A percentile compares a stretch with the other conserved stretches of the same genome.
These are phyloP conservation scores for Begonia fuchsioides DNA, from an alignment of 306 rosid species.

Conservation along the genomic window DNA sequence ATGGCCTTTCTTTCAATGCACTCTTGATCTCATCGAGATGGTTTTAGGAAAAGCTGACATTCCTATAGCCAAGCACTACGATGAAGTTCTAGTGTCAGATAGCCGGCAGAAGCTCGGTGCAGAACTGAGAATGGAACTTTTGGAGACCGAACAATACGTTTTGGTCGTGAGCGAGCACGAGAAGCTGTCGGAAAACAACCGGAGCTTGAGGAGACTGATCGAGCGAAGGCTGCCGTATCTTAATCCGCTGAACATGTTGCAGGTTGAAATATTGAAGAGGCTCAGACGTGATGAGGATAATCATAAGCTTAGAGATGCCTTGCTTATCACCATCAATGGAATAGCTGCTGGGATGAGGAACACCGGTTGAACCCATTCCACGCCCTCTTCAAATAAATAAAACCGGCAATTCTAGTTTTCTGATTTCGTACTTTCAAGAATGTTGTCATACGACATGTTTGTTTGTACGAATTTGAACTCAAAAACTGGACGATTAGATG, in stretches of 20 bases:
- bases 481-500: too few relatives aligned
- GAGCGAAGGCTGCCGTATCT: conserved; percentile 85
- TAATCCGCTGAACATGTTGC: conserved; percentile 83
- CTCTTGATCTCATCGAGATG: conserved; percentile 91
- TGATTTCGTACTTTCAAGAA: too few relatives aligned
- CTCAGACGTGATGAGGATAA: conserved; percentile 61
- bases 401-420: too few relatives aligned
- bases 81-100: conserved; percentile 72
- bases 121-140: conserved; percentile 47
- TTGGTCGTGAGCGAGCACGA: conserved; percentile 71
- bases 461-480: too few relatives aligned
- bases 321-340: conserved; percentile 85
- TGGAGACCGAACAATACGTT: conserved; percentile 45
- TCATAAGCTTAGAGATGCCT: conserved; percentile 63
- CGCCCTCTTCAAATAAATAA: too few relatives aligned
- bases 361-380: conserved; percentile 38
- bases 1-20: conserved; percentile 87
- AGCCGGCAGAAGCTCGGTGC: conserved; percentile 51
- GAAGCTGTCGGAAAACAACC: conserved; percentile 57
- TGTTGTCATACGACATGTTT: too few relatives aligned
- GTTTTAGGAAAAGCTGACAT: conserved; percentile 80
- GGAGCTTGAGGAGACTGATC: conserved; percentile 78
- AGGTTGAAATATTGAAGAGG: conserved; percentile 86
- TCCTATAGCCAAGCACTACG: conserved; percentile 87
- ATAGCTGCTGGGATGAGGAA: conserved; percentile 97